A percentile compares a stretch with the other conserved stretches of the same genome.
Evolutionary conservation across 73 alveolate genomes (phyloP).

Genomic region (Blepharisma stoltei): DNA sequence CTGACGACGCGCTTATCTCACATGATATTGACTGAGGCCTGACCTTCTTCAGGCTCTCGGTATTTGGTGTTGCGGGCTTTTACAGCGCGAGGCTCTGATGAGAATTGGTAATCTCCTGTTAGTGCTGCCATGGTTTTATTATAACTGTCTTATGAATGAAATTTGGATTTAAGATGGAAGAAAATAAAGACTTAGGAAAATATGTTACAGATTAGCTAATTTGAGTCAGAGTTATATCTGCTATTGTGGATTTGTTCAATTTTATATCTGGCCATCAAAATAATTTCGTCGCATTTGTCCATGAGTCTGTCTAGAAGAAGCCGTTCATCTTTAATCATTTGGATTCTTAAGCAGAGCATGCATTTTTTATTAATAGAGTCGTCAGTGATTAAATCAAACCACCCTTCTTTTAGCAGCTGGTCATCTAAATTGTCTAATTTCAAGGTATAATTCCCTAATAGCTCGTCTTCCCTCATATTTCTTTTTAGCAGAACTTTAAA

Average conservation of each 20-base stretch:
- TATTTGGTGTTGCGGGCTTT: slow-evolving; percentile 22
- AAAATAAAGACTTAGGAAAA: no score
- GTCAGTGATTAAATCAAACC: neutral
- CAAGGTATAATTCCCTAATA: neutral
- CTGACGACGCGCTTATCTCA: slow-evolving; percentile 93
- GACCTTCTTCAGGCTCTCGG: neutral
- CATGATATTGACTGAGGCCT: slow-evolving; percentile 57
- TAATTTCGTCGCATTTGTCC: neutral
- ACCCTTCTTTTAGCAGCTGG: slow-evolving; percentile 8
- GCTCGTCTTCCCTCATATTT: neutral
- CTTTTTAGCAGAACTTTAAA: neutral
- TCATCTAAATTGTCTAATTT: neutral
- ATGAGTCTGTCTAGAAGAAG: neutral
- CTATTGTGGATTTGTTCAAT: no score
- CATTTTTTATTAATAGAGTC: neutral
- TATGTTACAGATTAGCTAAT: no score
- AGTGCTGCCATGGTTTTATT: slow-evolving; percentile 24
- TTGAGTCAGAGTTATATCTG: no score
- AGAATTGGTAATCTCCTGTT: slow-evolving; percentile 28
- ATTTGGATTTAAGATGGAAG: no score
- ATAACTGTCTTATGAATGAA: no score
- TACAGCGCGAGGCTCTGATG: slow-evolving; percentile 32
- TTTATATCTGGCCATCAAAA: no score
- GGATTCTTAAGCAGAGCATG: neutral
- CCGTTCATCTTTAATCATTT: neutral